Conservation (phyloP, 805 yeast species). For the Kodamaea kakaduensis region DNA sequence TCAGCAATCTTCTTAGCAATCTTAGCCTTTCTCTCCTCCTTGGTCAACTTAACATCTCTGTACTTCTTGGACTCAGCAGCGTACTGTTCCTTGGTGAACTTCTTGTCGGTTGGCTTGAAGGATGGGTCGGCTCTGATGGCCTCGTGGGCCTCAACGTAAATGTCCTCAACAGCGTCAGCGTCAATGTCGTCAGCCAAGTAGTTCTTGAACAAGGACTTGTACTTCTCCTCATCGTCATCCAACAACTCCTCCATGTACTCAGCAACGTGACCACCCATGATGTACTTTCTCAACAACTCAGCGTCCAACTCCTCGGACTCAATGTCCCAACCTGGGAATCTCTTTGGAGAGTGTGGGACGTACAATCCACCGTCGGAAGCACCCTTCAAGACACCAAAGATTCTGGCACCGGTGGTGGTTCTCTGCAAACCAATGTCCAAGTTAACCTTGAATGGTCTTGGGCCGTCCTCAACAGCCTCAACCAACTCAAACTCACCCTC, state of each 20-base stretch:
- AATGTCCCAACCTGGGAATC: slow-evolving; percentile 99
- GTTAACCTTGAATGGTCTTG: slow-evolving; percentile 99
- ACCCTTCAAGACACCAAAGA: slow-evolving; percentile 99
- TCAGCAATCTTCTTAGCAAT: slow-evolving; percentile 93
- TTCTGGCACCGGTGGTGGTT: slow-evolving; percentile 99
- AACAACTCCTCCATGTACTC: slow-evolving; percentile 99
- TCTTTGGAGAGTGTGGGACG: slow-evolving; percentile 98
- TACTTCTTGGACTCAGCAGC: slow-evolving; percentile 95
- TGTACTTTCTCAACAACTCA: slow-evolving; percentile 96
- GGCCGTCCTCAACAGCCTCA: slow-evolving; percentile 99
- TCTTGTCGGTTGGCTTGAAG: slow-evolving; percentile 83
- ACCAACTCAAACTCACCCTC: slow-evolving; percentile 98
- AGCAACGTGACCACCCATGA: slow-evolving; percentile 99
- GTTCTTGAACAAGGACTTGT: slow-evolving; percentile 91
- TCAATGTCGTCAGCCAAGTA: slow-evolving; percentile 96
- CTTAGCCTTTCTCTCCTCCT: slow-evolving; percentile 84
- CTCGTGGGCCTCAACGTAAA: slow-evolving; percentile 92
- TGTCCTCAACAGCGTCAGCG: slow-evolving; percentile 94
- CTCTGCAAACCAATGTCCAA: slow-evolving; percentile 99
- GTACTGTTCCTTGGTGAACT: slow-evolving; percentile 96
- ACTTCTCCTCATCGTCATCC: slow-evolving; percentile 99
- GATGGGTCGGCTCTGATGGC: slow-evolving; percentile 95
- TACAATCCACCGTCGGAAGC: slow-evolving; percentile 99
- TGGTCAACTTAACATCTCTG: slow-evolving; percentile 85
- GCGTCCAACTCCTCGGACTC: slow-evolving; percentile 98